Evolutionary conservation across 805 yeast species (phyloP), one percentile per base, ranked within the genome.

Genomic region (Suhomyces sp.): DNA sequence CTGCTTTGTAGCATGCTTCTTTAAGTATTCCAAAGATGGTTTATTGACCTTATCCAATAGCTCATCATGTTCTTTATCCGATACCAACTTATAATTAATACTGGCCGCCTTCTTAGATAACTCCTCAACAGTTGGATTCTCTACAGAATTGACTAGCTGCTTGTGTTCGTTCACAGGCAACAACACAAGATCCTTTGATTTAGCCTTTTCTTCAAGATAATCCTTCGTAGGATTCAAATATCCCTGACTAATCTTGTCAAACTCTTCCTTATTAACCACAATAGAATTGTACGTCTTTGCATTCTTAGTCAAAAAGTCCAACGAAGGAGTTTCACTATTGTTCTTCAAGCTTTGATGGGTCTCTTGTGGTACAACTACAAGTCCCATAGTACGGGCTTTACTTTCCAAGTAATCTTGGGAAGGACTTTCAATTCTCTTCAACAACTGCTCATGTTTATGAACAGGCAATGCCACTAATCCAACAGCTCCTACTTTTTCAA

Each of bases 1-100:
- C 23, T 38, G 51, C 7, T 56, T 50, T 4, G 33, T 41, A 0
- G 76, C 70, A 33, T 67, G 64, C 4, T 50, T 54, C 35, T 52
- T 60, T 31, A 79, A 40, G 44, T 65, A 61, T 0, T 69, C 73
- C 6, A 65, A 13, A 17, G 69, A 42, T 6, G 80, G 78, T n/a
- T 49, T 44, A 8, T 53, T 50, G 2, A 40, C 12, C 24, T 22
- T 46, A 36, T 13, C 6, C 45, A 17, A 19, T 6, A 31, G 54
- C 38, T 17, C 26, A 10, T 45, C 47, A 33, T 42, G 38, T 5
- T 36, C 49, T 12, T 50, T 12, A 15, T 23, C 36, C 6, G 47
- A 22, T 1, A 53, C n/a, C 9, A 53, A 12, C 9, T 24, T 24
- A 6, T 42, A 47, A 29, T 44, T 41, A 5, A 33, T 10, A 10